Base-by-base conservation (phyloP, 192 early-diverging fungal species). In the Haplosporangium gracile region DNA sequence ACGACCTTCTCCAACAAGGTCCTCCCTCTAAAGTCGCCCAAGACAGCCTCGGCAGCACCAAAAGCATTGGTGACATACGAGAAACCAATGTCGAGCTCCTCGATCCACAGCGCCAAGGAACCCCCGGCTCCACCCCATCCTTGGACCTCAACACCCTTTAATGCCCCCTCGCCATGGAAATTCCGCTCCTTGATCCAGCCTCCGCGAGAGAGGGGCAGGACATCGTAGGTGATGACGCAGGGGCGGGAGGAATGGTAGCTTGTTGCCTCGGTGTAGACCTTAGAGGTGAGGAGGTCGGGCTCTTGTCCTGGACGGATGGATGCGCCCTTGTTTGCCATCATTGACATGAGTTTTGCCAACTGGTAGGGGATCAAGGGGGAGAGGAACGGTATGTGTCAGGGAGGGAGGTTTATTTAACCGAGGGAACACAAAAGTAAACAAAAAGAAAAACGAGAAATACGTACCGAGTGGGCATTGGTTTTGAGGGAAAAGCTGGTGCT, bases 41-140 rank as follows among this genome's bases (percentile, higher is more conserved):
- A 47, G 34, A 88, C 68, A 45, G 88, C 70, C 68, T 79, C 77
- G 0, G 77, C 39, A 72, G 91, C 84, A 20, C 88, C 88, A 60
- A 90, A 87, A 3, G 90, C 88, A 69, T 94, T 95, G 78, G 90
- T 91, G 26, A 89, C 88, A 76, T 94, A 95, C 0, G 89, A 80
- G 42, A 95, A 94, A 1, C 90, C 88, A 57, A 95, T 88, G 38
- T 88, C 85, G 26, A 91, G 86, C 39, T 93, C 89, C 3, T 76
- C 83, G 72, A 94, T 93, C 88, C 91, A 95, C 22, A 87, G 72
- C 26, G 92, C 83, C 69, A 94, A 76, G 39, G 88, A 89, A 1
- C 95, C 95, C 10, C 95, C 94, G 7, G 89, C 89, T 2, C 95
- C 95, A 5, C 89, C 90, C 94, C 94, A 95, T 24, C 94, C 93